Evolutionary conservation across 768 basidiomycete species (phyloP).

Genomic region (Leccinum aurantiacum): DNA sequence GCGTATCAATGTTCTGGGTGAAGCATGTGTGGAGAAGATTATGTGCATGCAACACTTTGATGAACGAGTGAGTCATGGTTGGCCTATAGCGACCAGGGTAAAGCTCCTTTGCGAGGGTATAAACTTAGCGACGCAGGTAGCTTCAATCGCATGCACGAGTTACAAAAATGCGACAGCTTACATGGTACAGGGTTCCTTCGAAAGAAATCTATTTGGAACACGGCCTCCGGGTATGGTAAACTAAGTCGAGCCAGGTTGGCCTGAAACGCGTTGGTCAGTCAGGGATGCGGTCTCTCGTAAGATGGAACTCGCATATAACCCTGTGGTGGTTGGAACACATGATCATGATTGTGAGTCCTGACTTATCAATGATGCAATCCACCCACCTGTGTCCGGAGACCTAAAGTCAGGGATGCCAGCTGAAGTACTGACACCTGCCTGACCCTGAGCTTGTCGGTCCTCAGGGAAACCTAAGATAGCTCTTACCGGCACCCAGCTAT

Average conservation of each 20-base stretch:
- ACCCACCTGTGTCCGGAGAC: slow-evolving; percentile 76
- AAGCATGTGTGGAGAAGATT: slow-evolving; percentile 72
- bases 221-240: slow-evolving; percentile 91
- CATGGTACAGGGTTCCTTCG: slow-evolving; percentile 76
- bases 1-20: slow-evolving; percentile 91
- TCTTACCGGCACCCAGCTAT: slow-evolving; percentile 69
- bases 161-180: slow-evolving; percentile 34
- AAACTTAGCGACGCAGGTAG: slow-evolving; percentile 49
- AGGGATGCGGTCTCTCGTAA: background rate
- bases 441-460: slow-evolving; percentile 3
- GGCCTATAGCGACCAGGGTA: slow-evolving; percentile 90
- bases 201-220: slow-evolving; percentile 92
- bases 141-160: background rate
- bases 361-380: background rate
- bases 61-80: slow-evolving; percentile 87
- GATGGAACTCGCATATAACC: slow-evolving; percentile 31
- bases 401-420: slow-evolving; percentile 91
- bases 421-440: slow-evolving; percentile 67
- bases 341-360: background rate
- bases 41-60: slow-evolving; percentile 74
- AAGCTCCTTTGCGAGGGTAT: slow-evolving; percentile 88
- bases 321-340: slow-evolving; percentile 1
- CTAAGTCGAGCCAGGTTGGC: slow-evolving; percentile 75
- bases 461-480: background rate
- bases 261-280: slow-evolving; percentile 36